phyloP scores from a whole-genome alignment of 106 monocot genomes.

The Triglochin maritima region DNA sequence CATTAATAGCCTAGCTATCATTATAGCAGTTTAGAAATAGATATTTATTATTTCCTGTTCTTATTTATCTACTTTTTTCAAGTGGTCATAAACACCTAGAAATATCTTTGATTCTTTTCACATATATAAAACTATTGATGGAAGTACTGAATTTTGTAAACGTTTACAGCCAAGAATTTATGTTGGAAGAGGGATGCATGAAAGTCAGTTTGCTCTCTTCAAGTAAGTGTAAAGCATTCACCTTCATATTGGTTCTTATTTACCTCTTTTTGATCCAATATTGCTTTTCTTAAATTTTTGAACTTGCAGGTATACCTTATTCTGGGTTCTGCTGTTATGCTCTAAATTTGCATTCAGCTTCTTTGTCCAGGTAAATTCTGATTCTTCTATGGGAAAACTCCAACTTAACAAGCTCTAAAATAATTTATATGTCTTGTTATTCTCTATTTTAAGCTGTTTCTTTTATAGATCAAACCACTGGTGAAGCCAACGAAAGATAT shows the following conservation, averaged over 20 bases:
- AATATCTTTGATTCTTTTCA: too few species aligned
- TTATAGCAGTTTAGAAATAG: too few species aligned
- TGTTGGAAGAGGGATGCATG: slow-evolving; percentile 98
- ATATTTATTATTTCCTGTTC: too few species aligned
- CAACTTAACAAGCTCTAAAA: not conserved
- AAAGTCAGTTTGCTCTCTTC: slow-evolving; percentile 84
- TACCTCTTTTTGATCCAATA: not conserved
- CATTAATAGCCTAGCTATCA: too few species aligned
- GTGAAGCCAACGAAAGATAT: slow-evolving; percentile 95
- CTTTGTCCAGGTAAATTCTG: slow-evolving; percentile 46
- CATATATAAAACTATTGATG: too few species aligned
- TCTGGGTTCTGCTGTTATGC: slow-evolving; percentile 83
- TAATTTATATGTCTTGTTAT: not conserved
- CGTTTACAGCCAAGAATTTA: slow-evolving; percentile 83
- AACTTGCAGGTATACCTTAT: slow-evolving; percentile 79
- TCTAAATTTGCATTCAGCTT: slow-evolving; percentile 88
- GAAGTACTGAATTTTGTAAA: too few species aligned
- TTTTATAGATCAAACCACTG: slow-evolving; percentile 73
- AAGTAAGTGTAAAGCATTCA: slow-evolving; percentile 46
- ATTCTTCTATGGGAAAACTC: not conserved
- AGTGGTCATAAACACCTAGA: too few species aligned
- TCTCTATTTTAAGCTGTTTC: not conserved
- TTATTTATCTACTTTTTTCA: too few species aligned
- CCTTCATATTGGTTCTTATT: not conserved
- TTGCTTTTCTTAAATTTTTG: not conserved